Evolutionary conservation across 2,329 filamentous ascomycete genomes (phyloP), one percentile per base, ranked within the genome.

Genomic region (Neocatenulostroma microsporum): DNA sequence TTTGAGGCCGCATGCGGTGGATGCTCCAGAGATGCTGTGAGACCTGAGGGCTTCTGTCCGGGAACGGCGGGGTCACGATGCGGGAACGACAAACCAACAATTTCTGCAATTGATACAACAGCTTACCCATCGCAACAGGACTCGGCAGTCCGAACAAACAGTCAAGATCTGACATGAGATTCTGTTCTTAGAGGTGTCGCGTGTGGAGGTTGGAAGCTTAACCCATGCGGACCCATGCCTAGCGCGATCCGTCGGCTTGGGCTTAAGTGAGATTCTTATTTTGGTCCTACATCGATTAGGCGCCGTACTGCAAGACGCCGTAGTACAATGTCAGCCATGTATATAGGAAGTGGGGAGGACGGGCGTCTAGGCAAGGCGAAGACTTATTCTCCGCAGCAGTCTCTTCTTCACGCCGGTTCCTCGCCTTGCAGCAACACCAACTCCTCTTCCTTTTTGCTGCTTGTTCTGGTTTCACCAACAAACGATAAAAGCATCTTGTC

Each of bases 301-400:
- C 33, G 33, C 33, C 33, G 14, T 17, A 24, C 24, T 28, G 23
- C 33, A 29, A 17, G 20, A 34, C 23, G 9, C 12, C 17, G 33
- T 18, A 20, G 33, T n/a, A 36, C 33, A 15, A 26, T 36, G 39
- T 43, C 45, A 44, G 45, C 41, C 47, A 49, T 49, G 46, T 48
- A 51, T 54, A 54, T 54, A 54, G 49, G 44, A 51, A 44, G 31
- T 29, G 29, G 15, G 31, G 26, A 20, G 20, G 25, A 29, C 30
- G 17, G n/a, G 6, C 20, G 12, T 12, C 18, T n/a, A 17, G 10
- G 33, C 14, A 7, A 17, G 17, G 32, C 21, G 20, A 31, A 24
- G 17, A 34, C n/a, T 28, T 19, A 21, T 7, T 15, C 13, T 25
- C 14, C 33, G 26, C 36, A 21, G 14, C 21, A 13, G 30, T 6